phyloP scores from a whole-genome alignment of 345 rosid species.

The Diplotaxis tenuifolia region DNA sequence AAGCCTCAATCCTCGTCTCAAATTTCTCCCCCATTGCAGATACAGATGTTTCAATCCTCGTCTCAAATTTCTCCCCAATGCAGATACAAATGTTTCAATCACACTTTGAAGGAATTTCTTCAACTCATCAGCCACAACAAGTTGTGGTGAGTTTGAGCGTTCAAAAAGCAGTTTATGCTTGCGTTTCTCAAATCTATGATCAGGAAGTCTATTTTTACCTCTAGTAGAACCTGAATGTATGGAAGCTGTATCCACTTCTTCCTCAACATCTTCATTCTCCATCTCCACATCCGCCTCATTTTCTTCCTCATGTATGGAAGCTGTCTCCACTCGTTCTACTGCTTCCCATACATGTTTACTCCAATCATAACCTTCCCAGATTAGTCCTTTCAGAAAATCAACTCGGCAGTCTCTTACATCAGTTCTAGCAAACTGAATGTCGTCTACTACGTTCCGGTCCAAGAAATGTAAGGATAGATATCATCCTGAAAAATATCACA shows the following conservation, averaged over 20 bases:
- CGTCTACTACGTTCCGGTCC: not conserved
- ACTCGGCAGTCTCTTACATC: no score
- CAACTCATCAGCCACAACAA: not conserved
- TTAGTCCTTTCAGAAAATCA: not conserved
- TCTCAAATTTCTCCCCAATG: not conserved
- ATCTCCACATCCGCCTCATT: no score
- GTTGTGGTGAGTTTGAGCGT: no score
- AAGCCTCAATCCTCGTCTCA: not conserved
- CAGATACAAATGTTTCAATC: not conserved
- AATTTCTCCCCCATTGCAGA: no score
- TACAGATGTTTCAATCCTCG: no score
- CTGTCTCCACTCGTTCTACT: no score
- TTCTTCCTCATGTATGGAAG: no score
- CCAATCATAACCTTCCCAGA: not conserved
- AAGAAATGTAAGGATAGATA: not conserved
- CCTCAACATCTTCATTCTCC: no score
- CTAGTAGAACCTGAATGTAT: not conserved
- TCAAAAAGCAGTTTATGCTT: not conserved
- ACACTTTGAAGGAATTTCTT: not conserved
- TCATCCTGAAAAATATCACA: not conserved
- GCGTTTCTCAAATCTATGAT: not conserved
- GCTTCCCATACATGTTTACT: no score
- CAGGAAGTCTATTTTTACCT: no score
- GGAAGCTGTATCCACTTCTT: not conserved
- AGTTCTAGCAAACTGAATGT: no score